Conservation (phyloP, 805 yeast species). For the Ogataea corticis region DNA sequence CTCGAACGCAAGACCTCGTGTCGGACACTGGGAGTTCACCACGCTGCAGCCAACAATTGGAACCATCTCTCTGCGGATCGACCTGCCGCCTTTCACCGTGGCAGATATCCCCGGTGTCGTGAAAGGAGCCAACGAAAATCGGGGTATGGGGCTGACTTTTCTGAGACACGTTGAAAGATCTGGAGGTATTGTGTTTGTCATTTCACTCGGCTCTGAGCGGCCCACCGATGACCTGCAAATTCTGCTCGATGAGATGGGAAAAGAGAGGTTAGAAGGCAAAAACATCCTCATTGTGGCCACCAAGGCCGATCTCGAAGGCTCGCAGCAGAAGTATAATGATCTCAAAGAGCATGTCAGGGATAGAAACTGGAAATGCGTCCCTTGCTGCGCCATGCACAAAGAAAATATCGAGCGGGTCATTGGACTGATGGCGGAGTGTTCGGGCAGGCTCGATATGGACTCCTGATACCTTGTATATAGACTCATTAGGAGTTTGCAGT, state of each 20-base stretch:
- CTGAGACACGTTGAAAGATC: constrained; percentile 91
- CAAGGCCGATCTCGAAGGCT: constrained; percentile 78
- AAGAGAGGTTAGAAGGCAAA: constrained; percentile 57
- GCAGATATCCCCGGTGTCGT: constrained; percentile 98
- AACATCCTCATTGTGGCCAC: constrained; percentile 80
- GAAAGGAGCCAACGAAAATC: constrained; percentile 79
- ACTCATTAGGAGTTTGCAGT: background rate
- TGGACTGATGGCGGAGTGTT: constrained; percentile 66
- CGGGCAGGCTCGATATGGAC: constrained; percentile 31
- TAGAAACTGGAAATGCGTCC: constrained; percentile 67
- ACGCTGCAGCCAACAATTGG: constrained; percentile 92
- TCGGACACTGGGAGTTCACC: constrained; percentile 97
- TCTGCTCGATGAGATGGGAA: constrained; percentile 71
- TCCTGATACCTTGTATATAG: constrained; percentile 1
- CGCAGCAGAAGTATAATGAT: constrained; percentile 46
- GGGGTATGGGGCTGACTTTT: constrained; percentile 93
- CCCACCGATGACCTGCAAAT: constrained; percentile 68
- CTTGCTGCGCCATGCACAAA: constrained; percentile 76
- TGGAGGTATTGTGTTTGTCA: constrained; percentile 83
- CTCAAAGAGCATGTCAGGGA: constrained; percentile 47
- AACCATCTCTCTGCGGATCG: constrained; percentile 68
- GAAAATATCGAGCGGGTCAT: constrained; percentile 75
- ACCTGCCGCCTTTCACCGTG: constrained; percentile 75
- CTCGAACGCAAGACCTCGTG: constrained; percentile 83
- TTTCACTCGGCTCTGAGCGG: constrained; percentile 66